phyloP scores from a whole-genome alignment of 2,329 filamentous ascomycete genomes.

The Nectriaceae sp. region DNA sequence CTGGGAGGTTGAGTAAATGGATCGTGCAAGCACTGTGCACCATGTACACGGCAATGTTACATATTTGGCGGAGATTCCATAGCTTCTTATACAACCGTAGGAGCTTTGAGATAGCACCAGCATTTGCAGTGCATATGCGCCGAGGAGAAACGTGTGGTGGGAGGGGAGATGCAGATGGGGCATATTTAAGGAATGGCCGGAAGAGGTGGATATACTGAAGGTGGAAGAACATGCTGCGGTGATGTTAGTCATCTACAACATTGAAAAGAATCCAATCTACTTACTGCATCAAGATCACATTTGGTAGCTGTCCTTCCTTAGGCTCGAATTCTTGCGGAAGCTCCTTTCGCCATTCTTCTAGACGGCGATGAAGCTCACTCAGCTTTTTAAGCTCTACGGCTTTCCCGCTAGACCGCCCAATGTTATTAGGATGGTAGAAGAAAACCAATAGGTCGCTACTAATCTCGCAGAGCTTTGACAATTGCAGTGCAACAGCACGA shows the following conservation, averaged over 20 bases:
- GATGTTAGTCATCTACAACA: slow-evolving; percentile 8
- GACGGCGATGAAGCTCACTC: slow-evolving; percentile 83
- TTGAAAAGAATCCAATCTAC: slow-evolving; percentile 37
- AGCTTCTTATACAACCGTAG: slow-evolving; percentile 91
- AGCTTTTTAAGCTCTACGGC: slow-evolving; percentile 87
- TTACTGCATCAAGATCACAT: slow-evolving; percentile 81
- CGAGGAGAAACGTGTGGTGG: slow-evolving; percentile 87
- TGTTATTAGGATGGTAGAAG: slow-evolving; percentile 83
- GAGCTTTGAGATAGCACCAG: slow-evolving; percentile 88
- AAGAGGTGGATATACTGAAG: slow-evolving; percentile 95
- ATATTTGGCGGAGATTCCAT: slow-evolving; percentile 89
- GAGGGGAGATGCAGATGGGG: slow-evolving; percentile 76
- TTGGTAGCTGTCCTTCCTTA: slow-evolving; percentile 84
- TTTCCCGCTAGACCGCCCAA: slow-evolving; percentile 68
- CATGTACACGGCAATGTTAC: slow-evolving; percentile 96
- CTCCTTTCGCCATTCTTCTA: slow-evolving; percentile 86
- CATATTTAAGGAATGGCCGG: slow-evolving; percentile 91
- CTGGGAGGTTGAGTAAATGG: slow-evolving; percentile 87
- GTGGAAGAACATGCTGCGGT: slow-evolving; percentile 92
- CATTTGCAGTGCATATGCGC: slow-evolving; percentile 87
- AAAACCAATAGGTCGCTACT: slow-evolving; percentile 85
- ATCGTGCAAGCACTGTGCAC: slow-evolving; percentile 93
- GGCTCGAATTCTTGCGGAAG: slow-evolving; percentile 86
- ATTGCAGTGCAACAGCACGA: slow-evolving; percentile 77
- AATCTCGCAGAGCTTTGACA: slow-evolving; percentile 86